Base-by-base conservation (phyloP, 2,329 filamentous ascomycete species). In the Hypoxylon sp. region DNA sequence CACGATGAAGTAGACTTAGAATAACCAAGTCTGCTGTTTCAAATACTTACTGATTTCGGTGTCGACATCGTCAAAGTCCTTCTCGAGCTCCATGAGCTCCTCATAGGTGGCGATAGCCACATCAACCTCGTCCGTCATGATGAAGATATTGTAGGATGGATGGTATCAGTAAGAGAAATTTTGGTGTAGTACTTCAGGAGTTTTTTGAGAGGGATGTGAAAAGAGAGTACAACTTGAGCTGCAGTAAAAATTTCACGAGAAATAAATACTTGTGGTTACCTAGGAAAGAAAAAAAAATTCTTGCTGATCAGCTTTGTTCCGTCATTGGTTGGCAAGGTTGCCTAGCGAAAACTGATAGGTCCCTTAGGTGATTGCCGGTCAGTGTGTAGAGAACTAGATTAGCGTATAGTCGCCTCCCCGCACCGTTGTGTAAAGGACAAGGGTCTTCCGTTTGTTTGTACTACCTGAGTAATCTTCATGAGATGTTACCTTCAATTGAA, bases 31-130 rank as follows among this genome's bases (percentile, higher is more conserved):
- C 32, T 11, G 17, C 20, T 35, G 5, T 17, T n/a, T 29, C 20
- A 37, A 46, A 27, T 19, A 81, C 87, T 70, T 79, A 96, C 91
- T 80, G 66, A 94, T 87, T 70, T 96, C 87, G 25, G 87, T 79
- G 73, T 97, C 91, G 25, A 86, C 85, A 64, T 92, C 84, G 53
- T 92, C 86, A 66, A 96, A 96, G 59, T 95, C 88, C 62, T 85
- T 81, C 77, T 96, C 90, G 59, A 97, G 79, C 49, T 87, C 81
- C 51, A 84, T 82, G 59, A 97, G 84, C 70, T 93, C 83, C 72
- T 91, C 88, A 72, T 90, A 92, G 51, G 80, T 81, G 55, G 87
- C 74, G 51, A 72, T 45, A 5, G 44, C 40, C 13, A 55, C 36
- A 29, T 62, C 58, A 12, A 51, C 8, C 9, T 49, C 13, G 19